Conservation (phyloP, 2,329 filamentous ascomycete species). For the Neoscytalidium dimidiatum region DNA sequence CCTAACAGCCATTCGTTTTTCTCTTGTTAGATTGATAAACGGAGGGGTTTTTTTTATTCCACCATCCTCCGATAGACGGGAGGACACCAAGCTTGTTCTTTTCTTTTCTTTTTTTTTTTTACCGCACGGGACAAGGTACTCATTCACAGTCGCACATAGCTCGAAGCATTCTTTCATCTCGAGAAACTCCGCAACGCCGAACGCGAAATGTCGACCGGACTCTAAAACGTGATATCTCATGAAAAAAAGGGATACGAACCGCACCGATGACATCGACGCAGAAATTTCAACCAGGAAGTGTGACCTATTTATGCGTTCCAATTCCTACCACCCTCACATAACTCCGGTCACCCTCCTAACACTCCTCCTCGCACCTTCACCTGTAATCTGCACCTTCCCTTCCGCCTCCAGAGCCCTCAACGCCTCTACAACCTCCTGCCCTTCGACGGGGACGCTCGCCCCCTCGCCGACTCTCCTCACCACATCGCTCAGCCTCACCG, state of each 20-base stretch:
- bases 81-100: too few relatives aligned
- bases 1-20: not conserved
- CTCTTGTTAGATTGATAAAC: not conserved
- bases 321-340: conserved; percentile 30
- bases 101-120: too few relatives aligned
- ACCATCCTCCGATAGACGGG: too few relatives aligned
- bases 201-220: not conserved
- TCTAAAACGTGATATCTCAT: not conserved
- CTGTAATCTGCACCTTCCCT: conserved; percentile 75
- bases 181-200: not conserved
- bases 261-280: too few relatives aligned
- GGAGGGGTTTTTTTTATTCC: too few relatives aligned
- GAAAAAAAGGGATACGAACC: too few relatives aligned
- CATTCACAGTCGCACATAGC: not conserved
- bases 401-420: conserved; percentile 81
- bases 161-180: too few relatives aligned
- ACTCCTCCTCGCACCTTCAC: conserved; percentile 80
- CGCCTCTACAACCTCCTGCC: conserved; percentile 78
- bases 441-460: conserved; percentile 65
- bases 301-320: too few relatives aligned
- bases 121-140: too few relatives aligned
- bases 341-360: conserved; percentile 72
- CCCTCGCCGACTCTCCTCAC: conserved; percentile 68
- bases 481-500: conserved; percentile 78
- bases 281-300: not conserved